Percentiles rank a stretch among this genome's conserved stretches.
These are phyloP conservation scores for Candida maltosa DNA, from an alignment of 805 yeast species.

Conservation along the genomic window DNA sequence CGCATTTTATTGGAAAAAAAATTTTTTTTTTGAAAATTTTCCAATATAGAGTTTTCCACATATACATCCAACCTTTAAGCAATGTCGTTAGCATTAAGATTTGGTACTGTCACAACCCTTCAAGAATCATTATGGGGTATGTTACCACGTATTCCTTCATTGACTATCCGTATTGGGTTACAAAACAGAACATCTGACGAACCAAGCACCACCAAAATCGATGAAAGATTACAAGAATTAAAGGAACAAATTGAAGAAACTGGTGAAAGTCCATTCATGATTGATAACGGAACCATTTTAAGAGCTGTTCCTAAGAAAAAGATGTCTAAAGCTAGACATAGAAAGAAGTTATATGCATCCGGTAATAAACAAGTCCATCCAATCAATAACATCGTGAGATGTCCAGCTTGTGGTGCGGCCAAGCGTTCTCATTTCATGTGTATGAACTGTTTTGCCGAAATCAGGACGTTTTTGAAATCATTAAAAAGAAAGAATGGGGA, in stretches of 20 bases:
- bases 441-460: conserved; percentile 86
- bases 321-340: conserved; percentile 79
- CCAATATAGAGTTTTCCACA: no score
- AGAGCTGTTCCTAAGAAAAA: conserved; percentile 94
- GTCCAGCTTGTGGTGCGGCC: conserved; percentile 93
- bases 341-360: conserved; percentile 79
- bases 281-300: conserved; percentile 65
- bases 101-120: conserved; percentile 10
- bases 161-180: conserved; percentile 6
- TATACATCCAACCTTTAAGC: no score
- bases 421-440: conserved; percentile 90
- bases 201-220: conserved; percentile 6
- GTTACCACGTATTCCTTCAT: conserved; percentile 14
- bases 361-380: conserved; percentile 79
- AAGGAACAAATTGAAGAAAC: conserved; percentile 36
- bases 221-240: conserved; percentile 33
- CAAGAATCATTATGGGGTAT: conserved; percentile 8
- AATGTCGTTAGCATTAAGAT: conserved; percentile 26
- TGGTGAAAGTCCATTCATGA: conserved; percentile 37
- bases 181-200: neutral
- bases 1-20: no score
- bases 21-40: no score
- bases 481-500: conserved; percentile 27
- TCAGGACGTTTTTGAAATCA: conserved; percentile 69
- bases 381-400: conserved; percentile 73